These are phyloP conservation scores for Chlamydomonas incerta DNA, from an alignment of 139 green algal species.

Conservation along the genomic window DNA sequence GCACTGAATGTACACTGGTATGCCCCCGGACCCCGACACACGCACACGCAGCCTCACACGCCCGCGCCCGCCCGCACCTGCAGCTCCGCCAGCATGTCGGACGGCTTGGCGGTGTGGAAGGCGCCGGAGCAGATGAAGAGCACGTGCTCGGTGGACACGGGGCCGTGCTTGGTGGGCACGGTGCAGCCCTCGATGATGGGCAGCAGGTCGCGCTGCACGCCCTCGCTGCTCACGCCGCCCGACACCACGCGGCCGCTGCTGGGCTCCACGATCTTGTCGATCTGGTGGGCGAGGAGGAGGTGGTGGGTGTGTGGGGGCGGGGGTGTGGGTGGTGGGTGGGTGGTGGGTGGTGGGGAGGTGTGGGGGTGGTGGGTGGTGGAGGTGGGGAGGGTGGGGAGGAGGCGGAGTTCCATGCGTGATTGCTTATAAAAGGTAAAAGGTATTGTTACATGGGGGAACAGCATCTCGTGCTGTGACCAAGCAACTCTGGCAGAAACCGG, in stretches of 20 bases:
- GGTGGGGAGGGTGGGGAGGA: no score
- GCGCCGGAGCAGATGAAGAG: constrained; percentile 95
- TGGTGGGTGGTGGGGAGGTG: no score
- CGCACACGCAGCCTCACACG: not conserved
- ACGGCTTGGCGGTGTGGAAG: constrained; percentile 93
- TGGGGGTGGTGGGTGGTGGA: no score
- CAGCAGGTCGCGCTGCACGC: constrained; percentile 97
- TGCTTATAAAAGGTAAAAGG: no score
- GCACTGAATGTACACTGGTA: no score
- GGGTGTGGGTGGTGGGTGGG: no score
- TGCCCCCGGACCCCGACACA: no score
- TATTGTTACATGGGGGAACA: no score
- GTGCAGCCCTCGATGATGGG: constrained; percentile 95
- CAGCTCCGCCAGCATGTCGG: constrained; percentile 72
- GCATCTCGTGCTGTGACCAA: no score
- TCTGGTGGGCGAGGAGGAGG: constrained; percentile 46
- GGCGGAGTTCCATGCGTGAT: no score
- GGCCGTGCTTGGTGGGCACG: constrained; percentile 91
- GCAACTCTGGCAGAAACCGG: no score
- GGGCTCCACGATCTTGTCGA: constrained; percentile 94
- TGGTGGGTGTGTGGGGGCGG: not conserved
- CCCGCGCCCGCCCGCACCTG: constrained; percentile 43
- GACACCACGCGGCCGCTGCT: constrained; percentile 67
- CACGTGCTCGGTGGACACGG: constrained; percentile 96
- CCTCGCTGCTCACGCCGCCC: constrained; percentile 56